A percentile compares a stretch with the other conserved stretches of the same genome.
Evolutionary conservation across 2,329 filamentous ascomycete species (phyloP).

Genomic region (Scopulariopsis brevicaulis): DNA sequence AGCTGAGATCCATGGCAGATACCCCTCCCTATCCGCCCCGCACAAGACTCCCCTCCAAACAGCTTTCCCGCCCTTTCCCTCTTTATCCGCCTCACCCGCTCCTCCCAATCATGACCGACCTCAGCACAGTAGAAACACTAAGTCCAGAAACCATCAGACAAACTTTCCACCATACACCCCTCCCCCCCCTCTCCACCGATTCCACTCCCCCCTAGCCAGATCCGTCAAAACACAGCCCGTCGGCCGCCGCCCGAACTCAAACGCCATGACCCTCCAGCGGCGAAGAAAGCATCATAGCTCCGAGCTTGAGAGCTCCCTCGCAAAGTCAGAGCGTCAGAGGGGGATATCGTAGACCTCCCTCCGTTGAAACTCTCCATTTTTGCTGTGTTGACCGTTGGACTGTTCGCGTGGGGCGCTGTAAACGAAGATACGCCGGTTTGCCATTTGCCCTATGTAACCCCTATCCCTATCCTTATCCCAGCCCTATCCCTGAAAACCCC

Average conservation of each 20-base stretch:
- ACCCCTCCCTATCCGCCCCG: no score
- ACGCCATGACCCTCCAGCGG: not conserved
- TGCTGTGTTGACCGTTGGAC: no score
- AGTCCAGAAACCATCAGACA: no score
- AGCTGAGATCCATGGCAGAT: no score
- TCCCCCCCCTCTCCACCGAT: not conserved
- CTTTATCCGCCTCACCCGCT: no score
- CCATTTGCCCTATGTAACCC: not conserved
- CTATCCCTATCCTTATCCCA: not conserved
- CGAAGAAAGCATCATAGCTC: not conserved
- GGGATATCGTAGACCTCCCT: no score
- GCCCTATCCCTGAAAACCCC: not conserved
- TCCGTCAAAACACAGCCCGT: not conserved
- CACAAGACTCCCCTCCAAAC: no score
- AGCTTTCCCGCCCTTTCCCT: no score
- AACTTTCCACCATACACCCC: not conserved
- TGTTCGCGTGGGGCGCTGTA: not conserved
- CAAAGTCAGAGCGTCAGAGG: not conserved
- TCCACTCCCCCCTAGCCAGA: not conserved
- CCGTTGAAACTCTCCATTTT: no score
- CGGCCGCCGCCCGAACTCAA: not conserved
- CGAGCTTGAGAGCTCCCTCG: not conserved
- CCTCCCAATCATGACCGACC: no score
- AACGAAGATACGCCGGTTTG: not conserved
- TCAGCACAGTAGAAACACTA: no score